Conservation (phyloP, 2,329 filamentous ascomycete genomes). For the Scortechinia acanthostroma region DNA sequence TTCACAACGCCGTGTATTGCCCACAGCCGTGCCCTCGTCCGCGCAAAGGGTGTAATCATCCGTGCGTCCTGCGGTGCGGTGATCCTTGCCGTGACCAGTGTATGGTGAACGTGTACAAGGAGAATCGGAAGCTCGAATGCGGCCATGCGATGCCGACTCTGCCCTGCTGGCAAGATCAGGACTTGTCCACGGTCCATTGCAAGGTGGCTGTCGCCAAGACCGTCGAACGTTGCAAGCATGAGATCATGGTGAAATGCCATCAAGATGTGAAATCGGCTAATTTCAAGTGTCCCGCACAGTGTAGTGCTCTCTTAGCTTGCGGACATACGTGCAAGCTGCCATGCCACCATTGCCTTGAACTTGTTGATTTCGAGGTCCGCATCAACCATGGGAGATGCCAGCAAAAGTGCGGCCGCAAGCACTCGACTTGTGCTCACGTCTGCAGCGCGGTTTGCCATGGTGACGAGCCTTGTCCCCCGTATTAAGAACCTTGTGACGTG, state of each 20-base stretch:
- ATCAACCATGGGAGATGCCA: background rate
- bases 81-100: slow-evolving; percentile 30
- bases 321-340: background rate
- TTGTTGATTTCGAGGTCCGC: background rate
- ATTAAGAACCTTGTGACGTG: slow-evolving; percentile 42
- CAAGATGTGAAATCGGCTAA: background rate
- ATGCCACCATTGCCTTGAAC: background rate
- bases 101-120: slow-evolving; percentile 15
- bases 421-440: background rate
- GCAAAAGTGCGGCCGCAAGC: background rate
- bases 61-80: slow-evolving; percentile 32
- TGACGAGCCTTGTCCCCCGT: background rate
- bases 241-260: background rate
- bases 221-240: slow-evolving; percentile 43
- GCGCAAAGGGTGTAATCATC: slow-evolving; percentile 31
- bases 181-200: slow-evolving; percentile 39
- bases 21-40: slow-evolving; percentile 31
- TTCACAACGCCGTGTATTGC: slow-evolving; percentile 37
- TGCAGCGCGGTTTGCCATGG: background rate
- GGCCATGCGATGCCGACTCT: slow-evolving; percentile 25
- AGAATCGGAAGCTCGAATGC: slow-evolving; percentile 25
- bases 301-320: background rate
- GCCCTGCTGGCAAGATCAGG: slow-evolving; percentile 30
- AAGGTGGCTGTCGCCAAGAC: slow-evolving; percentile 28
- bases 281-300: background rate